phyloP scores from a whole-genome alignment of 768 basidiomycete species.

The Trametes cingulata region DNA sequence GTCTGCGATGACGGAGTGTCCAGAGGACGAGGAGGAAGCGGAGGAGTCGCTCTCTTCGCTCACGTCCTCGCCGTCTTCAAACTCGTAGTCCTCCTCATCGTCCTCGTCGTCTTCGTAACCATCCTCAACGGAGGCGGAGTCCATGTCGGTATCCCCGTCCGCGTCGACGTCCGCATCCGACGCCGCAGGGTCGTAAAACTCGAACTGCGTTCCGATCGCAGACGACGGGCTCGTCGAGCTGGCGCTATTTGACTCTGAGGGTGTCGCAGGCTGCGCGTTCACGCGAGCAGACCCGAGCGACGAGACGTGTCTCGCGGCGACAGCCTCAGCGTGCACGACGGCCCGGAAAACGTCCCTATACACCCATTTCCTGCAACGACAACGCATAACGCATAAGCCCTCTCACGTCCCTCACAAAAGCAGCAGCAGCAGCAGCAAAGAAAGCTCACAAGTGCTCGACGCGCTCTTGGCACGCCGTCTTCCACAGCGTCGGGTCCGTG shows the following conservation, averaged over 20 bases:
- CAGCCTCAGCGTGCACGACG: conserved; percentile 14
- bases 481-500: conserved; percentile 15
- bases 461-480: conserved; percentile 19
- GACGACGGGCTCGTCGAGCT: neutral
- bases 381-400: neutral
- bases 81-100: conserved; percentile 3
- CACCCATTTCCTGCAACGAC: conserved; percentile 4
- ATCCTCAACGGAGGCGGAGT: conserved; percentile 1
- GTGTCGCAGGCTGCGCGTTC: too few species aligned
- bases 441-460: conserved; percentile 18
- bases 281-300: neutral
- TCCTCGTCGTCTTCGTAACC: conserved; percentile 14
- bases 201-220: conserved; percentile 8
- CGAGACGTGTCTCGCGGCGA: neutral
- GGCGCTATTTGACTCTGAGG: neutral
- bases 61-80: conserved; percentile 2
- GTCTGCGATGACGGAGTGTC: conserved; percentile 7
- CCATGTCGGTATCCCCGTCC: conserved; percentile 7
- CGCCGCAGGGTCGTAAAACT: conserved; percentile 16
- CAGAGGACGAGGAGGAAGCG: too few species aligned
- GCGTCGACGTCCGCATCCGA: conserved; percentile 1
- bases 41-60: too few species aligned
- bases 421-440: neutral
- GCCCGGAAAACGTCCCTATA: conserved; percentile 14
- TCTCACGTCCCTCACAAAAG: too few species aligned